A percentile compares a stretch with the other conserved stretches of the same genome.
phyloP scores from a whole-genome alignment of 139 green algal species.

The Asterochloris sp. region DNA sequence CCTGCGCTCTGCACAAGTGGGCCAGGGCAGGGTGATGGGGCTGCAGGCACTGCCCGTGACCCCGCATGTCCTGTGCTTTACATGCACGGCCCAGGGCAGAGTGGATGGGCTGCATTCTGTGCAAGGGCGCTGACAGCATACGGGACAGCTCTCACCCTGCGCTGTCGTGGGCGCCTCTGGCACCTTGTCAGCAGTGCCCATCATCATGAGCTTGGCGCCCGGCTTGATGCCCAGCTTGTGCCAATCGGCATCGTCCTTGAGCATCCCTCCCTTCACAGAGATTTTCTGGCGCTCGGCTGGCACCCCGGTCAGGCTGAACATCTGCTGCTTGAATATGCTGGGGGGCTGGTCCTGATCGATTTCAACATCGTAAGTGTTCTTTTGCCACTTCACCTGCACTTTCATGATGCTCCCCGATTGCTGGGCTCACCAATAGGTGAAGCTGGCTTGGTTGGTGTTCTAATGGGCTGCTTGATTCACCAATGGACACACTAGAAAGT shows the following conservation, averaged over 20 bases:
- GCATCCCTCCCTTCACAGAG: slow-evolving; percentile 92
- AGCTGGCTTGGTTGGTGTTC: no score
- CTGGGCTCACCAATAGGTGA: no score
- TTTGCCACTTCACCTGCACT: slow-evolving; percentile 89
- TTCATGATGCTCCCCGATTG: not conserved
- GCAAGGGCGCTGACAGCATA: no score
- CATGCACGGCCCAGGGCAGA: no score
- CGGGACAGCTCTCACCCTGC: not conserved
- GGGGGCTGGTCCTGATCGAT: slow-evolving; percentile 74
- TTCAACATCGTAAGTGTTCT: slow-evolving; percentile 86
- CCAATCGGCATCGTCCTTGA: slow-evolving; percentile 93
- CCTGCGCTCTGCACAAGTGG: no score
- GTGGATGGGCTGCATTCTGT: no score
- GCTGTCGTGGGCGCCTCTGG: slow-evolving; percentile 61
- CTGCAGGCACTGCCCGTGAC: no score
- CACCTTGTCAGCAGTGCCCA: slow-evolving; percentile 86
- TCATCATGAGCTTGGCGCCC: slow-evolving; percentile 91
- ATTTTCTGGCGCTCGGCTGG: slow-evolving; percentile 94
- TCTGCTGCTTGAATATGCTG: slow-evolving; percentile 92
- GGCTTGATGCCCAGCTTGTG: slow-evolving; percentile 75
- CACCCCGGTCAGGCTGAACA: slow-evolving; percentile 92
- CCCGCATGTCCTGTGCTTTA: no score
- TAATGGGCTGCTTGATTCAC: no score
- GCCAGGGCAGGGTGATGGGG: no score
- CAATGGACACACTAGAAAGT: no score